Conservation (phyloP, 2,329 filamentous ascomycete species). For the Fusarium metavorans region DNA sequence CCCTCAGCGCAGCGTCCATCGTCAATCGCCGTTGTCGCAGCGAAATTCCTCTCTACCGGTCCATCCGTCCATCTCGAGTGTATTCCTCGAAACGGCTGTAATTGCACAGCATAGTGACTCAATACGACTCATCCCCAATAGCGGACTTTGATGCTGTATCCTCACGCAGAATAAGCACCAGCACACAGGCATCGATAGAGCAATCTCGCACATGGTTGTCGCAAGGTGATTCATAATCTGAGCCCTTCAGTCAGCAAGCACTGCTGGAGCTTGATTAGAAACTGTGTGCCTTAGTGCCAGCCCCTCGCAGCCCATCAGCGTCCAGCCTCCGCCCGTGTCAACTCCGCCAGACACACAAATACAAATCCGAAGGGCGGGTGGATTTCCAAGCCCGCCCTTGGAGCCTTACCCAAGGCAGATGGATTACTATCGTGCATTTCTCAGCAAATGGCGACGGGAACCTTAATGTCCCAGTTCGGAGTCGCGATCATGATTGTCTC, state of each 20-base stretch:
- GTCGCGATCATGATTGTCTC: slow-evolving; percentile 19
- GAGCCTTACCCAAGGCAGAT: slow-evolving; percentile 21
- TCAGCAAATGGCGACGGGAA: slow-evolving; percentile 30
- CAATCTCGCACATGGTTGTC: slow-evolving; percentile 39
- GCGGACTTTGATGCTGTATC: background rate
- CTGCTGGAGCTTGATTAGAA: slow-evolving; percentile 36
- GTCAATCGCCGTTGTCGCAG: slow-evolving; percentile 5
- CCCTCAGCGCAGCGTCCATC: background rate
- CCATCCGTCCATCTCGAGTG: background rate
- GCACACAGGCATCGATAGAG: slow-evolving; percentile 6
- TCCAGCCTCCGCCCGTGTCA: slow-evolving; percentile 25
- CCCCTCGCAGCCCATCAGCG: slow-evolving; percentile 23
- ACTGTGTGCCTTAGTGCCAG: slow-evolving; percentile 25
- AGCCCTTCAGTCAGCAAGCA: slow-evolving; percentile 27
- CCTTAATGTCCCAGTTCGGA: slow-evolving; percentile 33
- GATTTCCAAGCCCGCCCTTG: slow-evolving; percentile 33
- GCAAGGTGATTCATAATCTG: slow-evolving; percentile 40
- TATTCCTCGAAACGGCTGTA: background rate
- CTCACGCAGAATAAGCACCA: slow-evolving; percentile 19
- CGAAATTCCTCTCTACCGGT: slow-evolving; percentile 1
- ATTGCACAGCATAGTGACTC: slow-evolving; percentile 3
- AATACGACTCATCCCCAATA: background rate
- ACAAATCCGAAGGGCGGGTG: slow-evolving; percentile 28
- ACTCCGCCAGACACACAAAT: slow-evolving; percentile 18
- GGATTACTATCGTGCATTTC: slow-evolving; percentile 24